These are phyloP conservation scores for Oryza glaberrima DNA, from an alignment of 176 grass and related monocot species.

Conservation along the genomic window DNA sequence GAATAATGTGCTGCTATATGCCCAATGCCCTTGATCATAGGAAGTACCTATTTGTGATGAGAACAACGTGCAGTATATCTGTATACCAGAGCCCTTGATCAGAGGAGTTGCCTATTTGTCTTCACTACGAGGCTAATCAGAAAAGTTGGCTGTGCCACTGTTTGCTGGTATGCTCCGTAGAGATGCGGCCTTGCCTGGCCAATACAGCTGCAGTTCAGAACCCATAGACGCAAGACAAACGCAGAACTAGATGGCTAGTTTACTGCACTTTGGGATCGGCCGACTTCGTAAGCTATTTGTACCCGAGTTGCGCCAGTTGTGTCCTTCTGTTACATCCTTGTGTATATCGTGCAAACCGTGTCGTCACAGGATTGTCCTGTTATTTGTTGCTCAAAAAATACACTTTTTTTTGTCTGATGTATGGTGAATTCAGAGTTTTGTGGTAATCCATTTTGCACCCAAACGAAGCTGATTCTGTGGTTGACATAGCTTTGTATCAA, in stretches of 20 bases:
- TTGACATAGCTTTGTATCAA: background rate
- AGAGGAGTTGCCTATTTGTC: background rate
- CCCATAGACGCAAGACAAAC: background rate
- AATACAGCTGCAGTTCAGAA: slow-evolving; percentile 26
- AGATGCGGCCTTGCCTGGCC: background rate
- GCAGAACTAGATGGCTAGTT: slow-evolving; percentile 37
- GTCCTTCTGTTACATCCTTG: background rate
- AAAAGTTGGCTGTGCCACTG: slow-evolving; percentile 18
- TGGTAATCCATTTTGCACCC: background rate
- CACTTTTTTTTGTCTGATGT: background rate
- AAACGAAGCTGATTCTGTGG: background rate
- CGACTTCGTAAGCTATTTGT: slow-evolving; percentile 30
- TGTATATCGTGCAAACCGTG: slow-evolving; percentile 32
- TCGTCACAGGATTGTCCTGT: slow-evolving; percentile 6
- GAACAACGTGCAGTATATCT: slow-evolving; percentile 63
- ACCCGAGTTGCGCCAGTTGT: slow-evolving; percentile 28
- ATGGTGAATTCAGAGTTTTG: slow-evolving; percentile 1
- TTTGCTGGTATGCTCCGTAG: background rate
- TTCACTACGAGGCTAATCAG: slow-evolving; percentile 5
- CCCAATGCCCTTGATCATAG: slow-evolving; percentile 51
- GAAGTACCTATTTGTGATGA: slow-evolving; percentile 34
- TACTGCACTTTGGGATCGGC: slow-evolving; percentile 32
- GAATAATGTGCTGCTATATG: slow-evolving; percentile 70
- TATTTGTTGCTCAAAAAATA: slow-evolving; percentile 41
- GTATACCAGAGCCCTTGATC: slow-evolving; percentile 59